phyloP scores from a whole-genome alignment of 495 filamentous ascomycete genomes.

The Aspergillus wentii region DNA sequence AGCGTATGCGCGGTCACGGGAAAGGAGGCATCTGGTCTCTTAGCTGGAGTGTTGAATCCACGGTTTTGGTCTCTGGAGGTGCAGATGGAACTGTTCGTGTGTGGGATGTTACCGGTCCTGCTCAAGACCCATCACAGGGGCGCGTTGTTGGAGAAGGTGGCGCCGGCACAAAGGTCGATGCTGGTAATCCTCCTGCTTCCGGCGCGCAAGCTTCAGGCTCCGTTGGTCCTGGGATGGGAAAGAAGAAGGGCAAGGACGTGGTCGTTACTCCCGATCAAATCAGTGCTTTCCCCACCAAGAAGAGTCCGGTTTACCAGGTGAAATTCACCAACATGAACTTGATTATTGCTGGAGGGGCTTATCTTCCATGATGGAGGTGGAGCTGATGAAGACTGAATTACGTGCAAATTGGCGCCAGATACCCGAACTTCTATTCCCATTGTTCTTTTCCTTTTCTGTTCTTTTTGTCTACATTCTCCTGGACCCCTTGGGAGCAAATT shows the following conservation, averaged over 20 bases:
- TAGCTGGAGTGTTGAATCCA: conserved; percentile 86
- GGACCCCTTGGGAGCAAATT: conserved; percentile 2
- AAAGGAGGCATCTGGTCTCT: conserved; percentile 92
- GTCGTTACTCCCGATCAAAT: conserved; percentile 91
- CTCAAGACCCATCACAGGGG: conserved; percentile 50
- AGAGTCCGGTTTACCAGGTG: conserved; percentile 89
- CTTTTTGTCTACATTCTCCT: conserved; percentile 1
- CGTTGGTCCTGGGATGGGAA: conserved; percentile 47
- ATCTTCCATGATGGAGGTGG: conserved; percentile 49
- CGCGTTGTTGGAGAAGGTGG: conserved; percentile 55
- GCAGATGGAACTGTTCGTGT: conserved; percentile 89
- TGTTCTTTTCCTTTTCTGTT: conserved; percentile 7
- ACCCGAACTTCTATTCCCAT: conserved; percentile 16
- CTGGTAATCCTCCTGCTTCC: conserved; percentile 27
- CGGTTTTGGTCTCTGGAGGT: conserved; percentile 79
- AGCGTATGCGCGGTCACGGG: conserved; percentile 89
- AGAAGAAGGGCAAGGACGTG: conserved; percentile 87
- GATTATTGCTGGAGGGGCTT: conserved; percentile 82
- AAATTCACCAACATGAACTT: conserved; percentile 91
- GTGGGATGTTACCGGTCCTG: conserved; percentile 77
- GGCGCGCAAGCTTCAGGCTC: conserved; percentile 30
- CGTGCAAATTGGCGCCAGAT: conserved; percentile 23
- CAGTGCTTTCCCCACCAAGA: conserved; percentile 89
- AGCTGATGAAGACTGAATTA: neutral
- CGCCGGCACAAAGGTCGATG: conserved; percentile 48